Evolutionary conservation across 352 stramenopile genomes (phyloP), one percentile per base, ranked within the genome.

Genomic region (Globisporangium camurandrum): DNA sequence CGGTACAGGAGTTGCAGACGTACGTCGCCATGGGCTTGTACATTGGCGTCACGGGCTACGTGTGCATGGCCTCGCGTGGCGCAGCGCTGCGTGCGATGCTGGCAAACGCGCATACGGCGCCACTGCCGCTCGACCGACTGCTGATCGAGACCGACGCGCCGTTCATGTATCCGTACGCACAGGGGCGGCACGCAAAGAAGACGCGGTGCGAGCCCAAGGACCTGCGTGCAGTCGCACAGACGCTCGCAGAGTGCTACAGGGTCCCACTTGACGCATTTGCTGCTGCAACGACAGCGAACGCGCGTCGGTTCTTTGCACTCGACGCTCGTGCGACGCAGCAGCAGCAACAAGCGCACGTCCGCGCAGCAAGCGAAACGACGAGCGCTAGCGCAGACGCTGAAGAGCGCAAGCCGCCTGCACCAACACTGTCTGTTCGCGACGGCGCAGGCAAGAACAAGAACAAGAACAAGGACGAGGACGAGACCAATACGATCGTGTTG

Each of bases 111-210:
- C n/a, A n/a, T n/a, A n/a, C n/a, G n/a, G n/a, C n/a, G n/a, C n/a
- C n/a, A n/a, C 71, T 90, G 37, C 76, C 74, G 20, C 37, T 72
- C n/a, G 65, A 84, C 51, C 64, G 62, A 23, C 60, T 90, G 40
- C 60, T 90, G 62, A 70, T 88, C 33, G 75, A 90, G 67, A 90
- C 76, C 17, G 79, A 90, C 48, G 75, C 75, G 22, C 79, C 79
- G 11, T 90, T 75, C 63, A 90, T 90, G 79, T 84, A 79, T 40
- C 71, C 71, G 17, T 84, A 83, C 50, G 62, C 58, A 24, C 63
- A 62, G 36, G 16, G 34, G 14, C 3, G 8, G 30, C 62, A 64
- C 44, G 62, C 64, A 26, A 52, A 55, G 6, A 56, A 57, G 27
- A 49, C 62, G 24, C 69, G 78, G 0, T 87, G 78, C 45, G 78